A percentile compares a stretch with the other conserved stretches of the same genome.
These are phyloP conservation scores for Diaporthe citri DNA, from an alignment of 2,329 filamentous ascomycete genomes.

Conservation along the genomic window DNA sequence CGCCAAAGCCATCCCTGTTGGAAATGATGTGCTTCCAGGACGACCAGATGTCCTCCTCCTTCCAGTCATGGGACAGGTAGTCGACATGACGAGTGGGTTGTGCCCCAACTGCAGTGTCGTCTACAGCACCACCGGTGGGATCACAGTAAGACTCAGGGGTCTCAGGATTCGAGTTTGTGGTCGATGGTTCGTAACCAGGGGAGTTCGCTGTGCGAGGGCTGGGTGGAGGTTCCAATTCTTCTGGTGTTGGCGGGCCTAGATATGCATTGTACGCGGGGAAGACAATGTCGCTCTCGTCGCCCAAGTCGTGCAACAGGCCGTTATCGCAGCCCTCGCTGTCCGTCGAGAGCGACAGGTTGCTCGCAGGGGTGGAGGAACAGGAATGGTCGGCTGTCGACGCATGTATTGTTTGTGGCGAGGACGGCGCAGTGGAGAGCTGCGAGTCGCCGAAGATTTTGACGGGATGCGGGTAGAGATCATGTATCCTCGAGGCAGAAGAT, in stretches of 20 bases:
- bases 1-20: constrained; percentile 78
- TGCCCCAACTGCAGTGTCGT: constrained; percentile 81
- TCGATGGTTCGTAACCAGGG: constrained; percentile 65
- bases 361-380: constrained; percentile 72
- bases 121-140: constrained; percentile 71
- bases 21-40: constrained; percentile 95
- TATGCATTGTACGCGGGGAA: constrained; percentile 39
- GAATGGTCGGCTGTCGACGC: constrained; percentile 69
- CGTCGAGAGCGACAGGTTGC: constrained; percentile 70
- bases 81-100: constrained; percentile 92
- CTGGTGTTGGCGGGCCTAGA: constrained; percentile 49
- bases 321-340: constrained; percentile 64
- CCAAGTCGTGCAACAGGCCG: constrained; percentile 52
- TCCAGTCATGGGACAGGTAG: constrained; percentile 93
- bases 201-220: constrained; percentile 65
- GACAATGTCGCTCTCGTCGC: constrained; percentile 56
- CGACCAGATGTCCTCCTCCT: constrained; percentile 96
- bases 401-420: constrained; percentile 66
- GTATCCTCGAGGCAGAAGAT: constrained; percentile 59
- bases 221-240: constrained; percentile 64
- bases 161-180: constrained; percentile 66
- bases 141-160: constrained; percentile 60
- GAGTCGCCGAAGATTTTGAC: constrained; percentile 60
- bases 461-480: constrained; percentile 59
- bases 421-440: constrained; percentile 65